Percentiles rank a stretch among this genome's conserved stretches.
These are phyloP conservation scores for Epichloe sylvatica DNA, from an alignment of 2,329 filamentous ascomycete genomes.

Conservation along the genomic window DNA sequence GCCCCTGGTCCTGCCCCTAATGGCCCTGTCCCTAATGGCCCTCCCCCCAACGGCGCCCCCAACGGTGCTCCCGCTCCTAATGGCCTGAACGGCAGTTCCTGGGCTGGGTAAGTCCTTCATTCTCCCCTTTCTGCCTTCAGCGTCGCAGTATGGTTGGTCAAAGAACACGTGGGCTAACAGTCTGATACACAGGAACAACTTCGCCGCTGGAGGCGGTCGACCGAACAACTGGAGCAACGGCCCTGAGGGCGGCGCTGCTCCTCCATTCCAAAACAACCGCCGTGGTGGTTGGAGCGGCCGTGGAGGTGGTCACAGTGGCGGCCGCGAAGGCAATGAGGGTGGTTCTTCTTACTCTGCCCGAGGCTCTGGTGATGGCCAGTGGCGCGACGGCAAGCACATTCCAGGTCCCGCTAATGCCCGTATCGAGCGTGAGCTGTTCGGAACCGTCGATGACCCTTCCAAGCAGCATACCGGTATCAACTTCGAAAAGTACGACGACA, in stretches of 20 bases:
- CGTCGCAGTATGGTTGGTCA: neutral
- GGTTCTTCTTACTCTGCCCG: slow-evolving; percentile 44
- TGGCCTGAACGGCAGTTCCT: slow-evolving; percentile 35
- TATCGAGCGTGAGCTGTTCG: slow-evolving; percentile 90
- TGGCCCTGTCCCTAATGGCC: slow-evolving; percentile 10
- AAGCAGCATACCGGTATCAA: slow-evolving; percentile 99
- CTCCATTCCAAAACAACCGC: slow-evolving; percentile 15
- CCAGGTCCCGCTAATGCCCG: slow-evolving; percentile 78
- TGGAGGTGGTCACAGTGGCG: slow-evolving; percentile 20
- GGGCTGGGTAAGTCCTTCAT: slow-evolving; percentile 32
- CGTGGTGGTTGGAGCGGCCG: slow-evolving; percentile 21
- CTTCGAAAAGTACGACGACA: slow-evolving; percentile 99
- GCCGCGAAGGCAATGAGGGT: slow-evolving; percentile 31
- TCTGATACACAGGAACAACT: slow-evolving; percentile 3
- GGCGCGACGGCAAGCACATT: slow-evolving; percentile 94
- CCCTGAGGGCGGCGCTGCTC: slow-evolving; percentile 6
- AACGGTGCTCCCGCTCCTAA: slow-evolving; percentile 11
- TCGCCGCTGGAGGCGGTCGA: slow-evolving; percentile 15
- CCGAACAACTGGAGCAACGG: slow-evolving; percentile 22
- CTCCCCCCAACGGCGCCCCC: slow-evolving; percentile 12
- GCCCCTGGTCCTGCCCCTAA: slow-evolving; percentile 27
- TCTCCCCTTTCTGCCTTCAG: neutral
- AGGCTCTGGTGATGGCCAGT: slow-evolving; percentile 88
- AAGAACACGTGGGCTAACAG: neutral
- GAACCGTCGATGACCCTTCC: slow-evolving; percentile 73